Evolutionary conservation across 805 yeast species (phyloP), one percentile per base, ranked within the genome.

Genomic region (Metschnikowia matae): DNA sequence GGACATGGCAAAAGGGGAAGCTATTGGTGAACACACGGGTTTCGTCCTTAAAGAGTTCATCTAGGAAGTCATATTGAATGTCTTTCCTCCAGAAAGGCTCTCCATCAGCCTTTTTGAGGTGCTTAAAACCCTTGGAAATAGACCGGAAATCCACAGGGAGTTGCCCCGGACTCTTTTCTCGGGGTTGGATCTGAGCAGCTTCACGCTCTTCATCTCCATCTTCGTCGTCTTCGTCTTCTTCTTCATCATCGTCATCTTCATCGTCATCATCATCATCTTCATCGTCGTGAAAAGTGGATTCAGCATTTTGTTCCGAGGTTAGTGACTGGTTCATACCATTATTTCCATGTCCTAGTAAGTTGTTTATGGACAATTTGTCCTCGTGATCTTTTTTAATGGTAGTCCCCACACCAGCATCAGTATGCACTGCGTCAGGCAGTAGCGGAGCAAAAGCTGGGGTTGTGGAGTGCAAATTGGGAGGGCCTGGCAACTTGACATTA

Each of bases 71-170:
- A 66, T 83, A 87, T 66, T 90, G 97, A 50, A 92, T 85, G 60
- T 92, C 98, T 49, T 71, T 78, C 44, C 98, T 76, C 86, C 94
- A 87, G 51, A 91, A 82, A 18, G 96, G 96, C 60, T 87, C 95
- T 5, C 98, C 97, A 62, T 92, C 98, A 17, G 82, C 77, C 63
- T 91, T 92, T 67, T 92, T 92, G 58, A 92, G 66, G 65, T 85
- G 90, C 41, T 87, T 72, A 26, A 74, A 68, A 4, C 76, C 68
- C 42, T 59, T 64, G 29, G 38, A 60, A 15, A 48, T 31, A 26
- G 51, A n/a, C n/a, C 53, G 53, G 46, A 54, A 54, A 26, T 50
- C 21, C n/a, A 54, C 18, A 8, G 55, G 58, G 17, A 54, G 50
- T 42, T 34, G 18, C 20, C 48, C 58, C 13, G 63, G 49, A 13